phyloP scores from a whole-genome alignment of 495 filamentous ascomycete species.

The Tuber borchii region DNA sequence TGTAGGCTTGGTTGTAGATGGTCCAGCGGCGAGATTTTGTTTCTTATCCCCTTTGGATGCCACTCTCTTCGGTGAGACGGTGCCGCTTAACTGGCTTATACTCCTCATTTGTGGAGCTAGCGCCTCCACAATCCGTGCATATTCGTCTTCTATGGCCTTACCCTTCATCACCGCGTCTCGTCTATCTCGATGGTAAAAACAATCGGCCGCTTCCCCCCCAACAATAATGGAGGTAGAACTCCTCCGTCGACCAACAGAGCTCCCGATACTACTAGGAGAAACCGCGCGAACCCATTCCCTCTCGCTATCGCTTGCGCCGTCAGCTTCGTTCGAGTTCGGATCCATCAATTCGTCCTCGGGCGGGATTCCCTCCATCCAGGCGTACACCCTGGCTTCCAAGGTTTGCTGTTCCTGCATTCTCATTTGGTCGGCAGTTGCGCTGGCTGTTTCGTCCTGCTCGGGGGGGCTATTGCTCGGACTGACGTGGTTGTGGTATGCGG shows the following conservation, averaged over 20 bases:
- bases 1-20: neutral
- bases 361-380: neutral
- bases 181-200: neutral
- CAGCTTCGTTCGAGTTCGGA: neutral
- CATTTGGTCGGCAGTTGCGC: neutral
- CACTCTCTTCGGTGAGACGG: neutral
- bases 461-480: neutral
- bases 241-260: neutral
- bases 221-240: neutral
- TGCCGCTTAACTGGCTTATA: neutral
- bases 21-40: neutral
- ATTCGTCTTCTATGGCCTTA: too few species aligned
- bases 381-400: neutral
- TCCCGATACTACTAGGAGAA: neutral
- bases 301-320: neutral
- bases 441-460: neutral
- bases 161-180: neutral
- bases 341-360: neutral
- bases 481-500: neutral
- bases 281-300: neutral
- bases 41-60: neutral
- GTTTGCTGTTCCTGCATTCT: neutral
- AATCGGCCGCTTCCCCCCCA: neutral
- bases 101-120: neutral
- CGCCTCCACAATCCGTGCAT: neutral